These are phyloP conservation scores for Plasmodium gonderi DNA, from an alignment of 169 alveolate species.

Conservation along the genomic window DNA sequence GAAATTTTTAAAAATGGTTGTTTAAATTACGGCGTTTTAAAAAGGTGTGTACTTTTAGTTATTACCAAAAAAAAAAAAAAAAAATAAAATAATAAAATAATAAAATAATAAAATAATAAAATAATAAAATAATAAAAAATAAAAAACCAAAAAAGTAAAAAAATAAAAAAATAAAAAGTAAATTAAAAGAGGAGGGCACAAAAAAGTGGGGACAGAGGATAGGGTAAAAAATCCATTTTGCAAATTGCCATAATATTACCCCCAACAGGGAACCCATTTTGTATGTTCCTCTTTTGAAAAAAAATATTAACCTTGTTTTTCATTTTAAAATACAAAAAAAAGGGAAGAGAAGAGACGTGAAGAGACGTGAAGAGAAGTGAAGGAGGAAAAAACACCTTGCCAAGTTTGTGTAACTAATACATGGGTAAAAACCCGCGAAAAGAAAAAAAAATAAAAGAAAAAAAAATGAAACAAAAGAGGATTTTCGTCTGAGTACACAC, in stretches of 20 bases:
- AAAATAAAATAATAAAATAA: not conserved
- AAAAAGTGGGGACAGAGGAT: not conserved
- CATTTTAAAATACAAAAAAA: constrained; percentile 2
- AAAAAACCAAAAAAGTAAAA: no score
- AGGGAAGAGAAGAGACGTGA: not conserved
- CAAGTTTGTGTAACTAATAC: no score
- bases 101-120: no score
- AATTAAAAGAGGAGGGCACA: no score
- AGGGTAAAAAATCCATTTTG: not conserved
- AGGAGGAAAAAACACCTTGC: not conserved
- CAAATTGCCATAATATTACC: not conserved
- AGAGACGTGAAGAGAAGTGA: not conserved
- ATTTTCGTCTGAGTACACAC: not conserved
- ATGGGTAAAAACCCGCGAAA: no score
- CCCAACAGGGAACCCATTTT: not conserved
- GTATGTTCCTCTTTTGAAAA: not conserved
- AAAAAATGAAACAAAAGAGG: no score
- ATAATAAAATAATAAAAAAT: no score
- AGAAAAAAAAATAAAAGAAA: no score
- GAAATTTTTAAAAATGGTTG: not conserved
- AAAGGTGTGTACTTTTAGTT: not conserved
- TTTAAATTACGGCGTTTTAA: not conserved
- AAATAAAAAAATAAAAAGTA: no score
- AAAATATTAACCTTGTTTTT: not conserved
- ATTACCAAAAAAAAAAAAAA: constrained; percentile 1